Percentiles rank a stretch among this genome's conserved stretches.
These are phyloP conservation scores for Aspergillus spinulosporus DNA, from an alignment of 2,329 filamentous ascomycete genomes.

Conservation along the genomic window DNA sequence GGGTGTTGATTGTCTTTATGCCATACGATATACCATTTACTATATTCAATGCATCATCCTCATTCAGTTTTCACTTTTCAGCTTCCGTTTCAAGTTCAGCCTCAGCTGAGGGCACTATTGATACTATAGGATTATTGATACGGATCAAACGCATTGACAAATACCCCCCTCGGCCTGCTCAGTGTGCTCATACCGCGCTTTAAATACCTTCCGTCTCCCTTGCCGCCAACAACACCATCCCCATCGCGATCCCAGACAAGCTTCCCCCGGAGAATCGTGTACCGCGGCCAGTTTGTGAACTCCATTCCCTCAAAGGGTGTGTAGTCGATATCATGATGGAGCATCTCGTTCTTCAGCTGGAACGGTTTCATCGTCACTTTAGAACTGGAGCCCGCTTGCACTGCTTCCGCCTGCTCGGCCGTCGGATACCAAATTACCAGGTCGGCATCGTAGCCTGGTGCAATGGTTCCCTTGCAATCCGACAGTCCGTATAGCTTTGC, in stretches of 20 bases:
- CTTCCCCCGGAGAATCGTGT: slow-evolving; percentile 35
- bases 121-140: background rate
- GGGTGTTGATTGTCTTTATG: slow-evolving; percentile 12
- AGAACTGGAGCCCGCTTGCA: too few relatives aligned
- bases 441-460: slow-evolving; percentile 48
- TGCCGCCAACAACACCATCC: slow-evolving; percentile 30
- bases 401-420: slow-evolving; percentile 14
- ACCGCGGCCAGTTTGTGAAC: slow-evolving; percentile 39
- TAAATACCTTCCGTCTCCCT: slow-evolving; percentile 36
- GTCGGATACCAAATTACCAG: slow-evolving; percentile 46
- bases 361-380: slow-evolving; percentile 20
- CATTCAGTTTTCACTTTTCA: background rate
- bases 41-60: background rate
- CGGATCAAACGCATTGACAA: slow-evolving; percentile 21
- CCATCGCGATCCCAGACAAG: slow-evolving; percentile 34
- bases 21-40: background rate
- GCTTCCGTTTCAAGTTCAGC: background rate
- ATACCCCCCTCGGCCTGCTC: slow-evolving; percentile 16
- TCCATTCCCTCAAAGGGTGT: slow-evolving; percentile 38
- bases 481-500: slow-evolving; percentile 48
- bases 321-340: slow-evolving; percentile 41
- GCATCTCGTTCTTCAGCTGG: slow-evolving; percentile 36
- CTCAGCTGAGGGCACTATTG: too few relatives aligned
- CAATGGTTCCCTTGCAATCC: slow-evolving; percentile 42
- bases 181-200: slow-evolving; percentile 37